Conservation (phyloP, 768 basidiomycete genomes). For the Rhizopogon vulgaris region DNA sequence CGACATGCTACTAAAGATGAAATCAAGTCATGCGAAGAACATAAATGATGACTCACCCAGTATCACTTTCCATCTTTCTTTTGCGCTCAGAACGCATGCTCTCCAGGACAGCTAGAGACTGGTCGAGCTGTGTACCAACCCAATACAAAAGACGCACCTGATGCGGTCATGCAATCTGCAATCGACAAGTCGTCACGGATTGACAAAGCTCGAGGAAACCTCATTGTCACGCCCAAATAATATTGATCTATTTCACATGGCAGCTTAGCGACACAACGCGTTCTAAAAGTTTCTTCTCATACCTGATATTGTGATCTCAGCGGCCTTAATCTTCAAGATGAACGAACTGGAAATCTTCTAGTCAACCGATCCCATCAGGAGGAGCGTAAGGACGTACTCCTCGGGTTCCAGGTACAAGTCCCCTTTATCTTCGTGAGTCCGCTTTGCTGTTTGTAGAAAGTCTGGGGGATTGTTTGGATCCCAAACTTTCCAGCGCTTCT, state of each 20-base stretch:
- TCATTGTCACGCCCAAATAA: constrained; percentile 82
- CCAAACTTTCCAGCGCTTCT: constrained; percentile 79
- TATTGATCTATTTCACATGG: constrained; percentile 56
- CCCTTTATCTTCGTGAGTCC: constrained; percentile 71
- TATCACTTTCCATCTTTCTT: constrained; percentile 63
- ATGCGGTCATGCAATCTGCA: constrained; percentile 67
- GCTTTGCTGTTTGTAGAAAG: constrained; percentile 59
- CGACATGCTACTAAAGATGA: constrained; percentile 21
- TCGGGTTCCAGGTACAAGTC: constrained; percentile 88
- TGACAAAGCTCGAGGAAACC: constrained; percentile 81
- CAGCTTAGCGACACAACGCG: not conserved
- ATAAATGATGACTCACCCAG: constrained; percentile 32
- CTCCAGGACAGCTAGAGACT: constrained; percentile 47
- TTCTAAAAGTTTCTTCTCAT: constrained; percentile 6
- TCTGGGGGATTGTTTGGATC: constrained; percentile 67
- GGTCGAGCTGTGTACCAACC: not conserved
- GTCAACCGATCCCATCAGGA: not conserved
- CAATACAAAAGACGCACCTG: constrained; percentile 35
- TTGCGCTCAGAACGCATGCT: constrained; percentile 60
- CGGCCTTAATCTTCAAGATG: constrained; percentile 88
- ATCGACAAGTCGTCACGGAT: constrained; percentile 76
- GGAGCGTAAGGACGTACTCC: constrained; percentile 46
- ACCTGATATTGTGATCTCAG: constrained; percentile 82
- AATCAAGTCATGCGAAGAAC: not conserved
- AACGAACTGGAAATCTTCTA: constrained; percentile 62